Evolutionary conservation across 2,329 filamentous ascomycete genomes (phyloP), one percentile per base, ranked within the genome.

Genomic region (Pseudocercospora fuligena): DNA sequence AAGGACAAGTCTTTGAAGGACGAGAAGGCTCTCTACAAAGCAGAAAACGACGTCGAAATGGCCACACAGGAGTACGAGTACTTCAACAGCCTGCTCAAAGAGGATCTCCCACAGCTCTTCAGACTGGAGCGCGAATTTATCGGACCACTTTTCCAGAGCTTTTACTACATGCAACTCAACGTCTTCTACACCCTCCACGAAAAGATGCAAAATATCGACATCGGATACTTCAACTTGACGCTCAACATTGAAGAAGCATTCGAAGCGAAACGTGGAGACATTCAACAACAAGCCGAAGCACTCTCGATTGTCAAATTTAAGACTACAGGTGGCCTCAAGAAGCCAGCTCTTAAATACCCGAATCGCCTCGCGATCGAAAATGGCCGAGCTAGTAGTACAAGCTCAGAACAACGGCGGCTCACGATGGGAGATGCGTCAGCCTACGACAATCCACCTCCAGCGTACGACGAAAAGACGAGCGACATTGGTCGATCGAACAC

Each of bases 81-180:
- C 82, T 98, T 95, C 85, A 99, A 99, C 82, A 93, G 97, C 76
- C 84, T 99, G 60, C 87, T 99, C 68, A 99, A 99, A 83, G 92
- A 96, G 19, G 95, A 99, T 81, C 84, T 99, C 69, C 95, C 95
- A 29, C 93, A 93, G 80, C 87, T 99, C 11, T 99, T 99, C 80
- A 80, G 83, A 7, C 88, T 99, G 19, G 95, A 99, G 80, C 88
- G 90, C 70, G 91, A 98, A 79, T 98, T 99, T 79, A 99, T 99
- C 79, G 90, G 92, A 73, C 95, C 95, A 2, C 88, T 99, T 7
- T 99, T 99, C 85, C 95, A 98, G 79, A 97, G 92, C 9, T 99
- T 99, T 83, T 99, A 99, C 82, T 99, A 98, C 84, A 99, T 99
- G 95, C 95, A 99, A 81, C 88, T 99, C 71, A 99, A 99, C 80